Percentiles rank a stretch among this genome's conserved stretches.
Evolutionary conservation across 2,329 filamentous ascomycete genomes (phyloP).

Genomic region (Colletotrichum musae): DNA sequence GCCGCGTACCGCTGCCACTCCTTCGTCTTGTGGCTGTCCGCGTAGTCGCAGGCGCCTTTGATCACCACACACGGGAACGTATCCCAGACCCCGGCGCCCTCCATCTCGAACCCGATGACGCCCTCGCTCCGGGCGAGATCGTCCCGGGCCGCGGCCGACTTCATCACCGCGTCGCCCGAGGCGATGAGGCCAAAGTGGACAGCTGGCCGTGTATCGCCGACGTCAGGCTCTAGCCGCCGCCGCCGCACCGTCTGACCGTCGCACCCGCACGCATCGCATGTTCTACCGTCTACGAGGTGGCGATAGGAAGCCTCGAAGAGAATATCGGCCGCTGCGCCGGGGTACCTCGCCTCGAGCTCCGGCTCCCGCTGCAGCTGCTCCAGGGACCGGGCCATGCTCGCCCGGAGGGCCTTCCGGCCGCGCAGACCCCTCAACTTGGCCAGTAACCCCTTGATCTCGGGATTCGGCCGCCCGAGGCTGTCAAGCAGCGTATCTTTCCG

Average conservation of each 20-base stretch:
- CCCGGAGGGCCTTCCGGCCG: constrained; percentile 26
- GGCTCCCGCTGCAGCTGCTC: constrained; percentile 7
- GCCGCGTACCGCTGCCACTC: constrained; percentile 41
- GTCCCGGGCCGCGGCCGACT: constrained; percentile 54
- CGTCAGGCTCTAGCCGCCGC: constrained; percentile 35
- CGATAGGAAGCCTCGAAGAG: constrained; percentile 42
- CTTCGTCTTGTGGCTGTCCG: constrained; percentile 53
- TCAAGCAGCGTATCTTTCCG: constrained; percentile 45
- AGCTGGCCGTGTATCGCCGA: constrained; percentile 31
- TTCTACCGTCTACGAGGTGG: constrained; percentile 33
- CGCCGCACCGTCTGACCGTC: constrained; percentile 12
- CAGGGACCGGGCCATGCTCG: constrained; percentile 32
- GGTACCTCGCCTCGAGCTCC: constrained; percentile 33
- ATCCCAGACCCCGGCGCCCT: constrained; percentile 51
- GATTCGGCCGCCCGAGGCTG: constrained; percentile 42
- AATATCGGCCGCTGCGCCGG: constrained; percentile 36
- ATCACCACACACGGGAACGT: constrained; percentile 54
- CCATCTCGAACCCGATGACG: constrained; percentile 54
- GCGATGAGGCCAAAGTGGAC: constrained; percentile 56
- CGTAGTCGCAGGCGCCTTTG: constrained; percentile 56
- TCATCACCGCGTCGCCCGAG: constrained; percentile 58
- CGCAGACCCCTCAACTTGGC: constrained; percentile 45
- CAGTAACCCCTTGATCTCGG: too few relatives aligned
- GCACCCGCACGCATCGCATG: constrained; percentile 32
- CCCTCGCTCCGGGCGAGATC: constrained; percentile 45